Base-by-base conservation (phyloP, 176 grass and related monocot genomes). In the Chloris gayana region DNA sequence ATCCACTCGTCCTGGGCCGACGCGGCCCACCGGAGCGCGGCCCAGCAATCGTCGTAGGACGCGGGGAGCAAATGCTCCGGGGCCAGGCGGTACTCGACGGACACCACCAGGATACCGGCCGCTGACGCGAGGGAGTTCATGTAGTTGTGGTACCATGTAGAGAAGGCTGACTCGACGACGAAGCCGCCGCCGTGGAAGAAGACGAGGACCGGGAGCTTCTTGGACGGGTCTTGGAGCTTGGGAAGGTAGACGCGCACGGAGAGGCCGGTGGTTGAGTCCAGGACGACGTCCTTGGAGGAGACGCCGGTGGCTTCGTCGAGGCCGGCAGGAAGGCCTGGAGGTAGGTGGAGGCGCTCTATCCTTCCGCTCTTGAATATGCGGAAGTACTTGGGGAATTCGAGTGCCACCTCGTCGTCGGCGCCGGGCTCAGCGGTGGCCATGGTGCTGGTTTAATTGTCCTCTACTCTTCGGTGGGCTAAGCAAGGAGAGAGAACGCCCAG, bases 181-280 rank as follows among this genome's bases (percentile, higher is more conserved):
- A 49, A 49, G 46, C 46, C 46, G 46, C 46, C 46, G 46, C 46
- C 46, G 46, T 49, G 46, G 46, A 49, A 17, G 46, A 18, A 49
- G 14, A 49, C 46, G 46, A 49, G 46, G 14, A 49, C 46, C 46
- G 46, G 46, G 46, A 49, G 46, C 46, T 49, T 49, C 46, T 49
- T 49, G 46, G 14, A 49, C 15, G 59, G 11, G 0, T 73, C 69
- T 6, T 24, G 24, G 30, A 73, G 15, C 73, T 78, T 79, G 6
- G 89, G 89, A 2, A 90, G 87, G 51, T 81, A 90, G 67, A 95
- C 22, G 82, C 93, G 87, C 3, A 75, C 93, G 3, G 88, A 85
- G 21, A 90, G 70, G 34, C 78, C 49, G 4, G 80, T 89, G 7
- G 0, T 34, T 7, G 34, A 45, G 75, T 97, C 86, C 64, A 97